Conservation (phyloP, 805 yeast genomes). For the Torulaspora franciscae region DNA sequence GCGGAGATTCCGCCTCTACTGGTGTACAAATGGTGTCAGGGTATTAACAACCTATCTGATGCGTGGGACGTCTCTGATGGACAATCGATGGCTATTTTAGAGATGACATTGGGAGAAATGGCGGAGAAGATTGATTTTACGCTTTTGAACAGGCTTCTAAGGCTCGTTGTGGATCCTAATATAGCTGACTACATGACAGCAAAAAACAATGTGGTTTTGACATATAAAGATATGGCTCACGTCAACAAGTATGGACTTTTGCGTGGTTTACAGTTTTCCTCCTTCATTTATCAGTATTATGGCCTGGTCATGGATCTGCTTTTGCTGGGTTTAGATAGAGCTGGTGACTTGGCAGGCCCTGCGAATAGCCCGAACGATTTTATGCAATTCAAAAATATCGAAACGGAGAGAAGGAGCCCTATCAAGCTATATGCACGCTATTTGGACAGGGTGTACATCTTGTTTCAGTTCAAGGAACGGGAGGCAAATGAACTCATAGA, state of each 20-base stretch:
- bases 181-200: slow-evolving; percentile 94
- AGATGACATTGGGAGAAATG: slow-evolving; percentile 62
- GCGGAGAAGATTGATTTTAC: slow-evolving; percentile 88
- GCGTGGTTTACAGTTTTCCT: slow-evolving; percentile 84
- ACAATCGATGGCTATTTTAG: slow-evolving; percentile 77
- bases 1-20: slow-evolving; percentile 87
- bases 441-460: slow-evolving; percentile 72
- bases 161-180: slow-evolving; percentile 80
- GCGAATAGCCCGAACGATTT: slow-evolving; percentile 69
- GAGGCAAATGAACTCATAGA: slow-evolving; percentile 73
- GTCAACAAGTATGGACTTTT: slow-evolving; percentile 83
- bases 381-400: slow-evolving; percentile 57
- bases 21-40: slow-evolving; percentile 92
- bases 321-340: slow-evolving; percentile 80
- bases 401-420: slow-evolving; percentile 64
- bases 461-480: slow-evolving; percentile 66
- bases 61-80: slow-evolving; percentile 80
- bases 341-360: slow-evolving; percentile 80
- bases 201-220: slow-evolving; percentile 73
- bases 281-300: slow-evolving; percentile 85
- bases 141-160: slow-evolving; percentile 69
- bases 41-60: slow-evolving; percentile 68
- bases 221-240: slow-evolving; percentile 93
- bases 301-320: slow-evolving; percentile 80
- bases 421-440: slow-evolving; percentile 77